Evolutionary conservation across 78 protist genomes (phyloP).

Genomic region (Dictyostelium firmibasis): DNA sequence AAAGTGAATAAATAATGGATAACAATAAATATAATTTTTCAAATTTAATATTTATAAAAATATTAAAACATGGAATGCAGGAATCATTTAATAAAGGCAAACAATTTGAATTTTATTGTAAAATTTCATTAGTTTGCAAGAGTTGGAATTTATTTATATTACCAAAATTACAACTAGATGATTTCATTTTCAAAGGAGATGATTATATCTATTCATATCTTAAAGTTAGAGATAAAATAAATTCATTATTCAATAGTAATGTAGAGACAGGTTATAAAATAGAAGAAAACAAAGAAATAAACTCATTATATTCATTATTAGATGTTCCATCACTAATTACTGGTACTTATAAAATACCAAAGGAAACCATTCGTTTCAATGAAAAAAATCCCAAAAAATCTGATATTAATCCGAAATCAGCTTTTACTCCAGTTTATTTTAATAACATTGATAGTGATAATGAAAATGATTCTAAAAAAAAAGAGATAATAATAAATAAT

Average conservation of each 20-base stretch:
- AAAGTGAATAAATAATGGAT: neutral
- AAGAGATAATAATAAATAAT: neutral
- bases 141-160: neutral
- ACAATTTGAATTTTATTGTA: neutral
- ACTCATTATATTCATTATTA: neutral
- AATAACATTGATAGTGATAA: neutral
- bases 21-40: neutral
- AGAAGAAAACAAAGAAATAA: neutral
- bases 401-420: neutral
- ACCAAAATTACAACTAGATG: neutral
- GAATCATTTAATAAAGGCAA: neutral
- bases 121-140: neutral
- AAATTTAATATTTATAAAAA: neutral
- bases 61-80: neutral
- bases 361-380: neutral
- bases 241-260: neutral
- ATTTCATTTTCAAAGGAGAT: neutral
- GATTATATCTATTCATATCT: conserved; percentile 7
- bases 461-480: neutral
- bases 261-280: neutral
- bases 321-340: neutral
- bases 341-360: neutral
- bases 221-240: neutral
- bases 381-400: neutral
- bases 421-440: too few relatives aligned